phyloP scores from a whole-genome alignment of 257 asterid genomes.

The Penstemon barbatus region DNA sequence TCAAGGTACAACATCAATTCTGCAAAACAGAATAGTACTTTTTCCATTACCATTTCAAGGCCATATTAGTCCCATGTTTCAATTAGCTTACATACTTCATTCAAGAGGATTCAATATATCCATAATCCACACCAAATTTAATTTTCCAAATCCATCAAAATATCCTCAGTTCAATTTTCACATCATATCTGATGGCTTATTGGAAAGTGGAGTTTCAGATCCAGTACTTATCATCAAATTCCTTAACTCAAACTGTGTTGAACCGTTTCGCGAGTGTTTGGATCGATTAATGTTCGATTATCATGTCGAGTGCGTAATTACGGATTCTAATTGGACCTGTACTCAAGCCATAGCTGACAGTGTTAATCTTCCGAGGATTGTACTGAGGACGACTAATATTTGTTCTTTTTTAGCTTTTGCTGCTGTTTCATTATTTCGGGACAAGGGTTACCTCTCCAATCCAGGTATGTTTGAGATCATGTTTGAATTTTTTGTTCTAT shows the following conservation, averaged over 20 bases:
- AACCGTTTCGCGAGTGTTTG: too few species aligned
- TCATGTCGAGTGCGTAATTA: slow-evolving; percentile 24
- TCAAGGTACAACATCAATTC: too few species aligned
- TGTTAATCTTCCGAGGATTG: slow-evolving; percentile 42
- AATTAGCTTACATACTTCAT: too few species aligned
- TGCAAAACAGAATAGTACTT: too few species aligned
- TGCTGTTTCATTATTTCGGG: slow-evolving; percentile 26
- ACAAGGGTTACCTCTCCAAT: slow-evolving; percentile 29
- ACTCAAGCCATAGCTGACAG: slow-evolving; percentile 38
- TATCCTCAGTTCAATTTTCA: too few species aligned
- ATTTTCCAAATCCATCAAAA: too few species aligned
- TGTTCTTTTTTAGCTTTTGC: slow-evolving; percentile 30
- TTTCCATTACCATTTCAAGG: too few species aligned
- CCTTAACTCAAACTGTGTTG: slow-evolving; percentile 21
- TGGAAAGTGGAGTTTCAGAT: not conserved
- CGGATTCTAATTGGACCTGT: slow-evolving; percentile 31
- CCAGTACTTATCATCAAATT: slow-evolving; percentile 13
- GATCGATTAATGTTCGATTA: too few species aligned
- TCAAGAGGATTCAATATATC: too few species aligned
- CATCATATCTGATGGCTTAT: too few species aligned
- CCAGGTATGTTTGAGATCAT: slow-evolving; percentile 22
- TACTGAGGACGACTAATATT: slow-evolving; percentile 35
- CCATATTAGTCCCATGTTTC: too few species aligned
- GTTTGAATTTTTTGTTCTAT: not conserved
- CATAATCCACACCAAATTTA: too few species aligned